phyloP scores from a whole-genome alignment of 2,329 filamentous ascomycete species.

The Berkeleyomyces rouxiae region DNA sequence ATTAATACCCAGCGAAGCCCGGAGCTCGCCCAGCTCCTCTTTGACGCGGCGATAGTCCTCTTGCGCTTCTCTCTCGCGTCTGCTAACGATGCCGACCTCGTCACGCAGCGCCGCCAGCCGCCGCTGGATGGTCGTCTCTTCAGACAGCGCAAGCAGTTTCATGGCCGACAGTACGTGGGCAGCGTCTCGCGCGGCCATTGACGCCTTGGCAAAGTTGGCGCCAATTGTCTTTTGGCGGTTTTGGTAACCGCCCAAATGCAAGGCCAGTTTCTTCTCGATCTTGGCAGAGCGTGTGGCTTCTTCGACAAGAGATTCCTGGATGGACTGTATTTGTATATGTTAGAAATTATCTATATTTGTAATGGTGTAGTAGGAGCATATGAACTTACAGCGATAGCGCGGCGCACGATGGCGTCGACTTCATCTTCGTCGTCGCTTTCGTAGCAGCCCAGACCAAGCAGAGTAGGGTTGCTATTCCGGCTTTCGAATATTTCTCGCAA shows the following conservation, averaged over 20 bases:
- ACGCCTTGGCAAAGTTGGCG: conserved; percentile 62
- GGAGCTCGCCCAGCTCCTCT: conserved; percentile 57
- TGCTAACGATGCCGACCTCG: conserved; percentile 68
- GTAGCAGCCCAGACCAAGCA: conserved; percentile 71
- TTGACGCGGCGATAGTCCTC: conserved; percentile 61
- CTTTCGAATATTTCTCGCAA: conserved; percentile 38
- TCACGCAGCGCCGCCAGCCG: conserved; percentile 60
- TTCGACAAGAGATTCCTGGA: conserved; percentile 56
- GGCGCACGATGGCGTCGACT: conserved; percentile 42
- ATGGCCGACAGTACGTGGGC: conserved; percentile 56
- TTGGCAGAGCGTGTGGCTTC: conserved; percentile 70
- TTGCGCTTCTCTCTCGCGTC: conserved; percentile 77
- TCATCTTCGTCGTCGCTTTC: conserved; percentile 59
- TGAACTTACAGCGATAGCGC: conserved; percentile 54
- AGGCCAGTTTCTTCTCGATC: conserved; percentile 78
- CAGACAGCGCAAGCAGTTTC: conserved; percentile 57
- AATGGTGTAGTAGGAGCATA: background rate
- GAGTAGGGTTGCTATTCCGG: conserved; percentile 36
- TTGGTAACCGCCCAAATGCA: conserved; percentile 81
- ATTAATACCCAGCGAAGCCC: conserved; percentile 13
- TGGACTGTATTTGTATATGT: conserved; percentile 28
- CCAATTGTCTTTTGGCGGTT: conserved; percentile 66
- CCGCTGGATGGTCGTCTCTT: conserved; percentile 57
- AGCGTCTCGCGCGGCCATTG: conserved; percentile 57
- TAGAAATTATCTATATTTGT: background rate